These are phyloP conservation scores for Eremochloa ophiuroides DNA, from an alignment of 176 grass and related monocot genomes.

Conservation along the genomic window DNA sequence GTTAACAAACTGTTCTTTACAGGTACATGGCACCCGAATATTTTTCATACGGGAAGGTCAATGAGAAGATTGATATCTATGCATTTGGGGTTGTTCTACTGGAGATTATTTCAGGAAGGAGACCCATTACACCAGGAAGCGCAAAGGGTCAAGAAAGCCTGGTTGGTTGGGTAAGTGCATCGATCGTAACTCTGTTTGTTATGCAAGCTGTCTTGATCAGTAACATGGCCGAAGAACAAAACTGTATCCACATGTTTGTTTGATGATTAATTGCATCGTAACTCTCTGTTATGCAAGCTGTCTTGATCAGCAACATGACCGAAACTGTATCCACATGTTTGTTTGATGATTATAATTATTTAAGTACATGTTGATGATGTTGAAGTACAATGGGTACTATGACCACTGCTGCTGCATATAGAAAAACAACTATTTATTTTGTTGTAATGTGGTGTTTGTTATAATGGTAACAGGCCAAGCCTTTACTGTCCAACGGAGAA, in stretches of 20 bases:
- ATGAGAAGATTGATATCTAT: constrained; percentile 94
- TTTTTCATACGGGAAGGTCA: constrained; percentile 81
- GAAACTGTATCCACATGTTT: too few relatives aligned
- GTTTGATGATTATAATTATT: too few relatives aligned
- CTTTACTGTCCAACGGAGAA: constrained; percentile 56
- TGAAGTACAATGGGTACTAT: too few relatives aligned
- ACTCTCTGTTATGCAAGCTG: too few relatives aligned
- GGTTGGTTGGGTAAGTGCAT: constrained; percentile 79
- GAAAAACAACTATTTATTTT: too few relatives aligned
- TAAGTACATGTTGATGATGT: too few relatives aligned
- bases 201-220: not conserved
- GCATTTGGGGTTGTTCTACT: constrained; percentile 89
- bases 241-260: too few relatives aligned
- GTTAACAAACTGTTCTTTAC: constrained; percentile 36
- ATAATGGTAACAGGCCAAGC: constrained; percentile 63
- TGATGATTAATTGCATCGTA: too few relatives aligned
- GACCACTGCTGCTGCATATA: too few relatives aligned
- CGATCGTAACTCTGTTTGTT: not conserved
- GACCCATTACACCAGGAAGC: constrained; percentile 67
- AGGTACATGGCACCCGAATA: constrained; percentile 96
- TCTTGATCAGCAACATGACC: too few relatives aligned
- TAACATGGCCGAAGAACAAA: too few relatives aligned
- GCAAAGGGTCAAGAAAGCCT: constrained; percentile 81
- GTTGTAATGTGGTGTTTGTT: not conserved
- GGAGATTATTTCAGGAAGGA: constrained; percentile 92